Evolutionary conservation across 2,329 filamentous ascomycete species (phyloP).

Genomic region (Raffaelea ambrosiae): DNA sequence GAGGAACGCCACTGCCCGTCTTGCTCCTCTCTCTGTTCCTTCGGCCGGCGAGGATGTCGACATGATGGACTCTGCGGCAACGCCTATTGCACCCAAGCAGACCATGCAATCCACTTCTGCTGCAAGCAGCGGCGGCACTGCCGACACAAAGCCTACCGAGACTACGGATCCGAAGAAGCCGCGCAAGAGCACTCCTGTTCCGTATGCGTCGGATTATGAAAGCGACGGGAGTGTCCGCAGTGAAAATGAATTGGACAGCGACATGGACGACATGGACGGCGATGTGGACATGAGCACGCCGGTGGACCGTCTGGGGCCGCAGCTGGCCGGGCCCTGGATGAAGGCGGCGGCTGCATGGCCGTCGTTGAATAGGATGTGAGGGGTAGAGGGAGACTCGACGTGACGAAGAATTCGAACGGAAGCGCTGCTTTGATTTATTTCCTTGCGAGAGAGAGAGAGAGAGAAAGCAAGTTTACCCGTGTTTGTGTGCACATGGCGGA

Average conservation of each 20-base stretch:
- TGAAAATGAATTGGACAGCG: background rate
- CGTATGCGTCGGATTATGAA: conserved; percentile 8
- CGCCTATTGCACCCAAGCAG: background rate
- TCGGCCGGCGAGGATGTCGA: conserved; percentile 1
- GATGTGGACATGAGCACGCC: conserved; percentile 10
- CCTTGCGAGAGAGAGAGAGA: too few species aligned
- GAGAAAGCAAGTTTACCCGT: too few species aligned
- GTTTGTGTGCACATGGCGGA: too few species aligned
- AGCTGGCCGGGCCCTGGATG: conserved; percentile 10
- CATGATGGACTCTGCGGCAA: conserved; percentile 1
- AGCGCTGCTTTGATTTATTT: too few species aligned
- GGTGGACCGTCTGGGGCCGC: conserved; percentile 2
- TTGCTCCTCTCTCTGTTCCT: too few species aligned
- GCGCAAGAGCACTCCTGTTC: conserved; percentile 12
- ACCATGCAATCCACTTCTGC: too few species aligned
- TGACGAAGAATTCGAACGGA: too few species aligned
- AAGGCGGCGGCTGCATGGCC: conserved; percentile 18
- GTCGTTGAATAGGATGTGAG: background rate
- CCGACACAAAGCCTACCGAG: background rate
- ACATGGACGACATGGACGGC: conserved; percentile 1
- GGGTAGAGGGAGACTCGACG: too few species aligned
- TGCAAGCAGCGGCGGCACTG: background rate
- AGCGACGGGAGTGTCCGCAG: conserved; percentile 1
- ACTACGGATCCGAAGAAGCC: background rate
- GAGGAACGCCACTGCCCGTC: too few species aligned